Base-by-base conservation (phyloP, 1,139 yeast genomes). In the Blastobotrys malaysiensis region DNA sequence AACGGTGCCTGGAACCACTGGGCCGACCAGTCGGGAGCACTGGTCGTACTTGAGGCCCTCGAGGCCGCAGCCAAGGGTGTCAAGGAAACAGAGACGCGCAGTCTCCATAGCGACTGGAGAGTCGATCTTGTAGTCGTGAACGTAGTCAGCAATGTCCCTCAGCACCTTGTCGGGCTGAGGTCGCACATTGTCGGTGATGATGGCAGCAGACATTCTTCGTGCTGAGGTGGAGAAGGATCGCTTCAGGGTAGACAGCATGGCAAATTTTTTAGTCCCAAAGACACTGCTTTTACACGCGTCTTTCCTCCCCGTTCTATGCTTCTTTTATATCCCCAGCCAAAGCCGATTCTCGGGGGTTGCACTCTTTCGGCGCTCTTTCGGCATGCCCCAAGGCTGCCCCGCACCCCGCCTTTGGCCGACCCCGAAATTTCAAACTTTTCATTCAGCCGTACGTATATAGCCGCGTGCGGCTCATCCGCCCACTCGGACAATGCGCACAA, bases 41-140 rank as follows among this genome's bases (percentile, higher is more conserved):
- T 79, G 80, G 26, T 73, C 72, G 67, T 79, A 78, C 65, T 78
- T 78, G 59, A 80, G 69, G 3, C 83, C 84, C 56, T 81, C 84
- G n/a, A 80, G 71, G 31, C 84, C 84, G 64, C 84, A 80, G 3
- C 85, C 85, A 21, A 80, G 64, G 4, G 84, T 79, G 61, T 80
- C 84, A 46, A 80, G 65, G 48, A 80, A 67, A 64, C 85, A 80
- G 45, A 78, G 69, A 48, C 76, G 73, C 2, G 84, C 84, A 3
- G 84, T 80, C 55, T 78, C 77, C 49, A 67, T 68, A 5, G 84
- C 84, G 22, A 78, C 65, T 22, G 70, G 67, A 5, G 82, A 77
- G 52, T 72, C 75, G 48, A 79, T 67, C 56, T 75, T 66, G 64
- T 74, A 76, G 53, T 70, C 63, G 65, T 80, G 83, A 24, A 80